These are phyloP conservation scores for Monosporozyma yasuniensis DNA, from an alignment of 805 yeast species.

Conservation along the genomic window DNA sequence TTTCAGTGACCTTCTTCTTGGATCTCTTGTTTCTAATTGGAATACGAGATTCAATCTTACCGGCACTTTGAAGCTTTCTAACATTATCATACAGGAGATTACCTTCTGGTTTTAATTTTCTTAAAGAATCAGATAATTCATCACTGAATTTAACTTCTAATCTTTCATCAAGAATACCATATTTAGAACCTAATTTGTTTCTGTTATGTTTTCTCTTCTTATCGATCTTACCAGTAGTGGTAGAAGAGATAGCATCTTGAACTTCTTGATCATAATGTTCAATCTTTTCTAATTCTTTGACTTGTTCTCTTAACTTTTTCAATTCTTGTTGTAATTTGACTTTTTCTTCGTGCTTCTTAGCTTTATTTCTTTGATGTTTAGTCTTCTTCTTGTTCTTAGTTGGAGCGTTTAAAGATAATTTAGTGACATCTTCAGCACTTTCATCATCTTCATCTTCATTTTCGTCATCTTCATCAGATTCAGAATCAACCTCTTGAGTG, in stretches of 20 bases:
- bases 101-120: constrained; percentile 86
- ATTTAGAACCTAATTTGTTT: constrained; percentile 37
- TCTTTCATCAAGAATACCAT: constrained; percentile 38
- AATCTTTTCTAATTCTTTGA: constrained; percentile 49
- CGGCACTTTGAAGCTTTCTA: constrained; percentile 72
- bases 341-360: constrained; percentile 53
- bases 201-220: constrained; percentile 28
- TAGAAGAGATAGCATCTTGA: constrained; percentile 5
- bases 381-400: constrained; percentile 66
- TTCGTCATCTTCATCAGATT: constrained; percentile 29
- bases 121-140: constrained; percentile 77
- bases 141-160: constrained; percentile 77
- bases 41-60: constrained; percentile 77
- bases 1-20: constrained; percentile 72
- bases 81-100: constrained; percentile 74
- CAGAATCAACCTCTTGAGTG: constrained; percentile 41
- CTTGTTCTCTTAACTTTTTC: constrained; percentile 49
- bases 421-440: constrained; percentile 28
- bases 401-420: constrained; percentile 64
- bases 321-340: constrained; percentile 46
- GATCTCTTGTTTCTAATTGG: constrained; percentile 56
- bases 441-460: constrained; percentile 28
- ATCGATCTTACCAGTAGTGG: constrained; percentile 16
- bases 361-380: constrained; percentile 63
- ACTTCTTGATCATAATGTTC: constrained; percentile 30